Percentiles rank a stretch among this genome's conserved stretches.
These are phyloP conservation scores for Hypomyces perniciosus DNA, from an alignment of 2,329 filamentous ascomycete species.

Conservation along the genomic window DNA sequence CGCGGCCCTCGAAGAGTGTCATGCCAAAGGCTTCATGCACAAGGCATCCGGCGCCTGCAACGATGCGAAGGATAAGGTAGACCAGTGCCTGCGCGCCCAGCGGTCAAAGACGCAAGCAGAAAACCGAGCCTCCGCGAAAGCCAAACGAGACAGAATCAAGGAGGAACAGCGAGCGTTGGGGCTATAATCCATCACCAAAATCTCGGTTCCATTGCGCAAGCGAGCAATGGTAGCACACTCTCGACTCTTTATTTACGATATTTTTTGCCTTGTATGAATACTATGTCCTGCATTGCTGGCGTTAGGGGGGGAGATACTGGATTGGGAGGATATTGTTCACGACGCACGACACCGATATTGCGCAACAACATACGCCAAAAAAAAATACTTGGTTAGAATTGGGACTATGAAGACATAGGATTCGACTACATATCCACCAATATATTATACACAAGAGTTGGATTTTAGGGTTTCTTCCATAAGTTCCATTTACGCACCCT, in stretches of 20 bases:
- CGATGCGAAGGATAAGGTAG: conserved; percentile 75
- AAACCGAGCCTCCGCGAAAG: conserved; percentile 65
- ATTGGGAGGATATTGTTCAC: conserved; percentile 11
- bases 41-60: conserved; percentile 91
- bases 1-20: conserved; percentile 89
- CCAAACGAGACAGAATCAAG: conserved; percentile 67
- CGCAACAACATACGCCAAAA: neutral
- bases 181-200: conserved; percentile 21
- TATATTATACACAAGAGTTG: neutral
- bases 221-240: neutral
- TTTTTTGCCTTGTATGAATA: conserved; percentile 6
- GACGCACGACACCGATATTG: neutral
- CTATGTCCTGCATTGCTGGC: conserved; percentile 15
- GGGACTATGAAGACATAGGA: neutral
- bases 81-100: conserved; percentile 75
- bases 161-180: conserved; percentile 56
- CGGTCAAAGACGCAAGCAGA: conserved; percentile 68
- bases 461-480: neutral
- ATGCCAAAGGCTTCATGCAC: conserved; percentile 85
- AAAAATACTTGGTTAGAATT: neutral
- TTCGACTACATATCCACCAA: neutral
- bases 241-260: neutral
- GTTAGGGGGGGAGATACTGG: neutral
- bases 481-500: conserved; percentile 28
- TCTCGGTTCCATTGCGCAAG: neutral